Evolutionary conservation across 345 rosid species (phyloP).

Genomic region (Gossypium herbaceum): DNA sequence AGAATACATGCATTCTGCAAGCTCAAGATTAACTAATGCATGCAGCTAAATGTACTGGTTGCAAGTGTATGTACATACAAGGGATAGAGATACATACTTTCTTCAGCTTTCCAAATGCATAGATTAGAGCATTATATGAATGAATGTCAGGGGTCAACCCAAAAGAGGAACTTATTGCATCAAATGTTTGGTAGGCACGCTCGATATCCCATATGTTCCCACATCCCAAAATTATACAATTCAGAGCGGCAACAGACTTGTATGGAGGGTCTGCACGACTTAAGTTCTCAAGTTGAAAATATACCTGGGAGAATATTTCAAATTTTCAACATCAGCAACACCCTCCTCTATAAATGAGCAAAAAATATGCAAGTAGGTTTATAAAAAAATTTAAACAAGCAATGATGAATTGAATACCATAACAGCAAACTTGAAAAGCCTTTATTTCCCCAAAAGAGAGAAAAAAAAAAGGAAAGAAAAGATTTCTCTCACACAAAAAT

Average conservation of each 20-base stretch:
- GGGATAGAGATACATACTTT: slow-evolving; percentile 45
- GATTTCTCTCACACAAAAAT: neutral
- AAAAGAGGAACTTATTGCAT: slow-evolving; percentile 68
- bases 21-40: neutral
- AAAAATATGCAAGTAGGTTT: neutral
- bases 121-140: slow-evolving; percentile 75
- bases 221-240: slow-evolving; percentile 87
- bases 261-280: slow-evolving; percentile 65
- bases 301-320: slow-evolving; percentile 50
- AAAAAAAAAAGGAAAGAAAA: neutral
- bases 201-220: slow-evolving; percentile 94
- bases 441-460: neutral
- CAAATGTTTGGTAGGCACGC: slow-evolving; percentile 97
- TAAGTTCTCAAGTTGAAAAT: slow-evolving; percentile 80
- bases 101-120: slow-evolving; percentile 85
- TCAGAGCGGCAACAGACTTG: slow-evolving; percentile 91
- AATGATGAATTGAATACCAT: neutral
- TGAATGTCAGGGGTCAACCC: slow-evolving; percentile 77
- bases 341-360: neutral
- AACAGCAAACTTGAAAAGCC: slow-evolving; percentile 1
- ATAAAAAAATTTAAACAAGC: neutral
- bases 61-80: slow-evolving; percentile 2
- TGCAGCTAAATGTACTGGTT: neutral
- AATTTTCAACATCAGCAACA: slow-evolving; percentile 17
- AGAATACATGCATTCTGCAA: neutral